Conservation (phyloP, 192 early-diverging fungal genomes). For the Thamnidium elegans region DNA sequence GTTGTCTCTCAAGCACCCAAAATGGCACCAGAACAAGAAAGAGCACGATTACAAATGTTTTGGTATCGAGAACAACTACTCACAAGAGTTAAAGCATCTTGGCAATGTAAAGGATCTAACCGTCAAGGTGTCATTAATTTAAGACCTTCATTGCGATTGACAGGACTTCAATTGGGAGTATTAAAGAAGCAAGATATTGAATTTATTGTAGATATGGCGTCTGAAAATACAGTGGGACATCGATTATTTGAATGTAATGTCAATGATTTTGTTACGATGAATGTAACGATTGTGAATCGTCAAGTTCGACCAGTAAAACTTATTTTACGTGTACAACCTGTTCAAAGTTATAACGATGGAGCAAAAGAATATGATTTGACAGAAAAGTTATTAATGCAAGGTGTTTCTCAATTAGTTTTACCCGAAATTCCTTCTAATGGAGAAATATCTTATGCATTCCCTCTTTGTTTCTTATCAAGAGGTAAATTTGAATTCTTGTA, state of each 20-base stretch:
- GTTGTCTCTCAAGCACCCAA: constrained; percentile 61
- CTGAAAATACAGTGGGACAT: constrained; percentile 10
- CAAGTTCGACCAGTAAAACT: constrained; percentile 38
- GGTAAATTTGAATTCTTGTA: constrained; percentile 56
- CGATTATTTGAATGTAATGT: constrained; percentile 45
- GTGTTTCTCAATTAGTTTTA: constrained; percentile 48
- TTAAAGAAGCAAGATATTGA: constrained; percentile 61
- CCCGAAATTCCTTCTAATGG: constrained; percentile 52
- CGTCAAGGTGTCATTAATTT: constrained; percentile 57
- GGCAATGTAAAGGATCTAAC: constrained; percentile 42
- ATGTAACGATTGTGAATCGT: constrained; percentile 46
- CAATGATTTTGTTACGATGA: constrained; percentile 48
- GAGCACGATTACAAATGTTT: constrained; percentile 55
- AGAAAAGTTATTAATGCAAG: constrained; percentile 49
- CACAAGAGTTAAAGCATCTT: constrained; percentile 47
- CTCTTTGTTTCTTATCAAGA: constrained; percentile 52
- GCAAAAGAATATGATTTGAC: constrained; percentile 55
- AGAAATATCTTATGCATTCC: constrained; percentile 39
- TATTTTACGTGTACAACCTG: constrained; percentile 54
- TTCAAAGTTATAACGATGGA: constrained; percentile 49
- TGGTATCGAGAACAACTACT: constrained; percentile 75
- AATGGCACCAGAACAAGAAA: constrained; percentile 36
- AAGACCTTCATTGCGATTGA: constrained; percentile 50
- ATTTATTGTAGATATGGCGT: constrained; percentile 45
- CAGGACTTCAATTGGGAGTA: constrained; percentile 50